These are phyloP conservation scores for Hydnomerulius pinastri DNA, from an alignment of 768 basidiomycete species.

Conservation along the genomic window DNA sequence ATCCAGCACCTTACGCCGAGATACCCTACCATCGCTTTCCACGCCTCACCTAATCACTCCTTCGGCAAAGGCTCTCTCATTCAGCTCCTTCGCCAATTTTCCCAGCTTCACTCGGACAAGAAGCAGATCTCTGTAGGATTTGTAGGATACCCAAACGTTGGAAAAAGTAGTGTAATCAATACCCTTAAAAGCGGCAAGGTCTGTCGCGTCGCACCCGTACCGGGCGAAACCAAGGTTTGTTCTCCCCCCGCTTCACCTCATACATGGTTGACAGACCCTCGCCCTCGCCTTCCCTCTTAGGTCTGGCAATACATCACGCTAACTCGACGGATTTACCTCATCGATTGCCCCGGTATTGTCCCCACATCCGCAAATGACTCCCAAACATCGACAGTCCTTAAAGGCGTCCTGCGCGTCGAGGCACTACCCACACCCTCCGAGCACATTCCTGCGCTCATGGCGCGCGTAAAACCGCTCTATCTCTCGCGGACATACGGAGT, in stretches of 20 bases:
- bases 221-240: constrained; percentile 89
- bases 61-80: constrained; percentile 99
- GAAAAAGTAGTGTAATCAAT: constrained; percentile 97
- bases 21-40: constrained; percentile 97
- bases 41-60: constrained; percentile 98
- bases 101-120: constrained; percentile 96
- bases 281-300: constrained; percentile 21
- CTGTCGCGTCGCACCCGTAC: constrained; percentile 93
- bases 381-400: constrained; percentile 89
- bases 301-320: constrained; percentile 99
- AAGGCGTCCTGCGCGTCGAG: constrained; percentile 96
- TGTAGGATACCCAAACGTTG: constrained; percentile 97
- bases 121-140: constrained; percentile 99
- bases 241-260: neutral
- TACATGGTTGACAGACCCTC: neutral
- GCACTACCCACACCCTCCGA: constrained; percentile 91
- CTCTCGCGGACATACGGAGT: constrained; percentile 83
- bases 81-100: constrained; percentile 94
- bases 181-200: constrained; percentile 98
- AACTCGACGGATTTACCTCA: constrained; percentile 94
- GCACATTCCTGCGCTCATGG: constrained; percentile 85
- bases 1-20: constrained; percentile 93
- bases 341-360: constrained; percentile 98
- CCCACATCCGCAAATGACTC: constrained; percentile 91
- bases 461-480: constrained; percentile 91